phyloP scores from a whole-genome alignment of 2,329 filamentous ascomycete genomes.

The Polytolypa hystricis region DNA sequence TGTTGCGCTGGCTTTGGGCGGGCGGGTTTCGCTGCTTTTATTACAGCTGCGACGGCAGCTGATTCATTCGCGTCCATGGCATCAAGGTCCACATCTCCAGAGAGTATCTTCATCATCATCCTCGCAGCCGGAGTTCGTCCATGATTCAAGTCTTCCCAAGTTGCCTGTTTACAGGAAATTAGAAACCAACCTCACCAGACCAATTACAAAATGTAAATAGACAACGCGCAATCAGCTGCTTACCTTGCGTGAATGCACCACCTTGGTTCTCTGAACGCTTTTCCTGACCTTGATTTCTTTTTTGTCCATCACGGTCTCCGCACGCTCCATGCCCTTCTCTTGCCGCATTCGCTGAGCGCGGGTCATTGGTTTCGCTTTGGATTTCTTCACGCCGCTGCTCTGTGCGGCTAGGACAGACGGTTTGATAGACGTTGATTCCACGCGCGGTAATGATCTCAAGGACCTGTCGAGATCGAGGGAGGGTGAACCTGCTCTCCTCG shows the following conservation, averaged over 20 bases:
- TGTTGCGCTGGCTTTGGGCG: not conserved
- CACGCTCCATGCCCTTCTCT: slow-evolving; percentile 45
- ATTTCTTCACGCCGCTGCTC: slow-evolving; percentile 42
- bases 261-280: slow-evolving; percentile 39
- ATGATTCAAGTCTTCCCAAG: slow-evolving; percentile 13
- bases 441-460: slow-evolving; percentile 32
- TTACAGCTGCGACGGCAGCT: not conserved
- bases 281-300: slow-evolving; percentile 45
- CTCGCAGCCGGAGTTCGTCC: slow-evolving; percentile 4
- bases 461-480: slow-evolving; percentile 43
- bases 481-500: slow-evolving; percentile 46
- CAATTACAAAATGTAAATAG: not conserved
- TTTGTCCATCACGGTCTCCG: slow-evolving; percentile 44
- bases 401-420: slow-evolving; percentile 39
- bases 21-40: not conserved
- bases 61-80: slow-evolving; percentile 8
- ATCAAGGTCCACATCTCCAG: slow-evolving; percentile 6
- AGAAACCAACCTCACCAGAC: slow-evolving; percentile 6
- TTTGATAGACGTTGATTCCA: slow-evolving; percentile 28
- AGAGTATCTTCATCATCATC: slow-evolving; percentile 2
- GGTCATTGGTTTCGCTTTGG: slow-evolving; percentile 37
- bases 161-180: slow-evolving; percentile 10
- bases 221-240: too few relatives aligned
- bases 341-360: slow-evolving; percentile 44
- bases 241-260: slow-evolving; percentile 34